Conservation (phyloP, 2,329 filamentous ascomycete species). For the Colletotrichum falcatum region DNA sequence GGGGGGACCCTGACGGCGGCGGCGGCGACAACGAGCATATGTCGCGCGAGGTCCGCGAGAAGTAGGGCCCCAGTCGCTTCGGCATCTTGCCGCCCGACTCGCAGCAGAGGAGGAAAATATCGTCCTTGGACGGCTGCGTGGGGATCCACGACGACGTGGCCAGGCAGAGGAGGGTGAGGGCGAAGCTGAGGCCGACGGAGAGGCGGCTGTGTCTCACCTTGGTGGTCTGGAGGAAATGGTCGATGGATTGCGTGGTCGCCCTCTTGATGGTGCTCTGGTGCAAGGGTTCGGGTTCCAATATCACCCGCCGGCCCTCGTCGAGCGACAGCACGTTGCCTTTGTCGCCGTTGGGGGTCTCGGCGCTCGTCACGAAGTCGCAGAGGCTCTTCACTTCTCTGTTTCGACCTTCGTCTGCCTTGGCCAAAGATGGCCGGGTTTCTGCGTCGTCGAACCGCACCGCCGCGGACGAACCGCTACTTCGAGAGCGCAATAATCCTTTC, state of each 20-base stretch:
- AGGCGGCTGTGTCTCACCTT: conserved; percentile 3
- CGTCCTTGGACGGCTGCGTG: not conserved
- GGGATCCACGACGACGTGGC: conserved; percentile 17
- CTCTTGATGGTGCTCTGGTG: not conserved
- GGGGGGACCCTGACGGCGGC: not conserved
- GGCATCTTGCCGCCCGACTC: not conserved
- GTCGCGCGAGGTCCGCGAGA: not conserved
- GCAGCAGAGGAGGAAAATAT: conserved; percentile 1
- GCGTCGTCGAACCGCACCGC: not conserved
- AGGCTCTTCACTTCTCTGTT: not conserved
- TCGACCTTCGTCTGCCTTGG: not conserved
- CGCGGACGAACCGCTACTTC: not conserved
- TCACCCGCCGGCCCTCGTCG: not conserved
- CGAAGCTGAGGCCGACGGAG: conserved; percentile 5
- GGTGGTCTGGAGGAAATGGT: not conserved
- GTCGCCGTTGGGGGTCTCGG: not conserved
- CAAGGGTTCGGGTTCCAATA: not conserved
- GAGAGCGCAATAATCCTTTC: not conserved
- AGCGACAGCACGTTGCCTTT: not conserved
- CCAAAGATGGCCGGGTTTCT: not conserved
- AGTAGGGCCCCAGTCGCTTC: not conserved
- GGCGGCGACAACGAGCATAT: not conserved
- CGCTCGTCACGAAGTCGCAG: not conserved
- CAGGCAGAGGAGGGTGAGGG: conserved; percentile 19
- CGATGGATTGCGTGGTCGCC: not conserved